Conservation (phyloP, 2,329 filamentous ascomycete species). For the Coniochaeta sp. region DNA sequence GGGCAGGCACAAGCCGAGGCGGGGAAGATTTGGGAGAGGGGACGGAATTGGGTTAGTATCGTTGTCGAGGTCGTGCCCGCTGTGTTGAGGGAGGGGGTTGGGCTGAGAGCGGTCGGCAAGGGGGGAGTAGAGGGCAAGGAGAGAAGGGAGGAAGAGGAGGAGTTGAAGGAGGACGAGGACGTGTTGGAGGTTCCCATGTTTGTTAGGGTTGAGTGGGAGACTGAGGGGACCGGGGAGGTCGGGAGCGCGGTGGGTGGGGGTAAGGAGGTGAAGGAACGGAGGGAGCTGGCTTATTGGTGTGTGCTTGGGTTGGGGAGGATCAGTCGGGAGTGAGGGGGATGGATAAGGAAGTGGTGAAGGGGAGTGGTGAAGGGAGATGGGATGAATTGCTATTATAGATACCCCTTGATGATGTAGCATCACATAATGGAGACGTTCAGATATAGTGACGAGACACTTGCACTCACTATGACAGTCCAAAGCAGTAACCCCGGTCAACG, state of each 20-base stretch:
- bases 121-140: constrained; percentile 26
- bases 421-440: neutral
- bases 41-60: constrained; percentile 90
- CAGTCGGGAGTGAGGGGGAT: constrained; percentile 33
- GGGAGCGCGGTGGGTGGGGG: constrained; percentile 33
- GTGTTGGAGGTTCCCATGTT: constrained; percentile 87
- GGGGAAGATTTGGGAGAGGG: constrained; percentile 93
- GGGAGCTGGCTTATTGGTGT: constrained; percentile 93
- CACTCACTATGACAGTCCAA: no score
- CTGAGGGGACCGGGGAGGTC: constrained; percentile 57
- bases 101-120: constrained; percentile 20
- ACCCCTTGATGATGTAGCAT: neutral
- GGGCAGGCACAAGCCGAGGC: constrained; percentile 61
- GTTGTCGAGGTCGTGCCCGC: constrained; percentile 81
- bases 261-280: constrained; percentile 62
- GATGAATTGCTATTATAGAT: neutral
- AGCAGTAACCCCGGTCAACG: no score
- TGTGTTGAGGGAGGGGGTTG: constrained; percentile 31
- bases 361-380: no score
- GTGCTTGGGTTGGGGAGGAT: constrained; percentile 85
- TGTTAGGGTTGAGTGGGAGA: constrained; percentile 86
- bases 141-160: constrained; percentile 10
- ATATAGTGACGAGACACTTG: neutral
- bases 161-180: constrained; percentile 53
- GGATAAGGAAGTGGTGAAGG: neutral